These are phyloP conservation scores for Xylaria sp. DNA, from an alignment of 2,329 filamentous ascomycete species.

Conservation along the genomic window DNA sequence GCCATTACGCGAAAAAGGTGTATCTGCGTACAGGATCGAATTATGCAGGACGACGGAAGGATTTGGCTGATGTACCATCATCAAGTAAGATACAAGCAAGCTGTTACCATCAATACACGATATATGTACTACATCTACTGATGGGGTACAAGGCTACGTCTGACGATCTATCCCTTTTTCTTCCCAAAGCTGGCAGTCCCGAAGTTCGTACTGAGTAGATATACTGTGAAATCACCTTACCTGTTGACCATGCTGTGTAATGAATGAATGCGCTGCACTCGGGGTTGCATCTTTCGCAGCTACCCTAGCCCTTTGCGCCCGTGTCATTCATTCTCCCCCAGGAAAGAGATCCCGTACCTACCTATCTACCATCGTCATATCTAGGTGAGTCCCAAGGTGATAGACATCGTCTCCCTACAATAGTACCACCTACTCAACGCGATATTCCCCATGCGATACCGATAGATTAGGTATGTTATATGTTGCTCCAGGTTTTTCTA, in stretches of 20 bases:
- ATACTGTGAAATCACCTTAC: conserved; percentile 5
- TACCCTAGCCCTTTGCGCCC: not conserved
- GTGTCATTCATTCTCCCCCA: not conserved
- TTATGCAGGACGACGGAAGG: conserved; percentile 10
- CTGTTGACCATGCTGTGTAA: not conserved
- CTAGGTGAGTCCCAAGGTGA: not conserved
- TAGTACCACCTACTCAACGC: too few species aligned
- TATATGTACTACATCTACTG: too few species aligned
- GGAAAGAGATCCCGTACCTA: not conserved
- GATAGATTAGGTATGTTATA: not conserved
- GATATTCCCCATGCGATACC: not conserved
- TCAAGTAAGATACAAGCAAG: not conserved
- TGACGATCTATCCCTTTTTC: too few species aligned
- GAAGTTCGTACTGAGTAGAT: not conserved
- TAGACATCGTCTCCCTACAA: not conserved
- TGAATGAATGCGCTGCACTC: conserved; percentile 1
- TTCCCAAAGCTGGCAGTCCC: too few species aligned
- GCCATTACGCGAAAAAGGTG: conserved; percentile 1
- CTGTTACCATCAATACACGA: too few species aligned
- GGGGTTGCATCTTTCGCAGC: conserved; percentile 5
- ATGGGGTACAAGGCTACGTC: too few species aligned
- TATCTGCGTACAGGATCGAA: not conserved
- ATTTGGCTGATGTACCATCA: conserved; percentile 7
- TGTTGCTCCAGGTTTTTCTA: not conserved
- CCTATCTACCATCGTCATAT: not conserved